These are phyloP conservation scores for Panicum virgatum DNA, from an alignment of 202 grass and related monocot species.

Conservation along the genomic window DNA sequence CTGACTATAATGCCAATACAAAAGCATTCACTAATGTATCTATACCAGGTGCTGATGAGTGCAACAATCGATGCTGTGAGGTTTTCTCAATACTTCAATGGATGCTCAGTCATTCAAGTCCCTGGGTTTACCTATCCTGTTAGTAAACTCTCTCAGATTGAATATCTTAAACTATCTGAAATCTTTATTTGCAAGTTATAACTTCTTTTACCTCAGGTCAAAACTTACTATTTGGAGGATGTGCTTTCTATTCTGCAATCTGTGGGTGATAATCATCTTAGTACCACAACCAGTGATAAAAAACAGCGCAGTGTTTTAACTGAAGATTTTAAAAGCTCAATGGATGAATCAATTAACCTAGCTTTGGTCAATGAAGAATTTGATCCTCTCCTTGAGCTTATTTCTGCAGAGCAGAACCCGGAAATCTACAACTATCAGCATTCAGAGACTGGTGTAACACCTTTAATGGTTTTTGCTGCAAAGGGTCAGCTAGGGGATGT, in stretches of 20 bases:
- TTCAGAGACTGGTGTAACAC: constrained; percentile 80
- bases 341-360: constrained; percentile 90
- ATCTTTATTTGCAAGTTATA: constrained; percentile 34
- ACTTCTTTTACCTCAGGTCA: constrained; percentile 59
- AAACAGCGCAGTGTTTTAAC: constrained; percentile 47
- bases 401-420: constrained; percentile 72
- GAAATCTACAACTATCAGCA: constrained; percentile 85
- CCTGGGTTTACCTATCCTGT: constrained; percentile 96
- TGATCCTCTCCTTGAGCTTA: constrained; percentile 87
- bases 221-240: constrained; percentile 96
- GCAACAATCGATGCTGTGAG: constrained; percentile 86
- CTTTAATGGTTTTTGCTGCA: constrained; percentile 89
- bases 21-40: constrained; percentile 39
- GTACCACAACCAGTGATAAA: constrained; percentile 39
- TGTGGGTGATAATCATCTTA: constrained; percentile 65
- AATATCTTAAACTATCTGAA: constrained; percentile 27
- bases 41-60: constrained; percentile 91
- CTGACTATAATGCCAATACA: constrained; percentile 5
- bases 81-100: constrained; percentile 93
- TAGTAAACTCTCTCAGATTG: constrained; percentile 38
- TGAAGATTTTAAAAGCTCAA: constrained; percentile 66
- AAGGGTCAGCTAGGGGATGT: constrained; percentile 87
- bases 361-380: constrained; percentile 86
- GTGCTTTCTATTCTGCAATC: constrained; percentile 84
- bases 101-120: constrained; percentile 94